These are phyloP conservation scores for Prototheca cutis DNA, from an alignment of 163 green algal species.

Conservation along the genomic window DNA sequence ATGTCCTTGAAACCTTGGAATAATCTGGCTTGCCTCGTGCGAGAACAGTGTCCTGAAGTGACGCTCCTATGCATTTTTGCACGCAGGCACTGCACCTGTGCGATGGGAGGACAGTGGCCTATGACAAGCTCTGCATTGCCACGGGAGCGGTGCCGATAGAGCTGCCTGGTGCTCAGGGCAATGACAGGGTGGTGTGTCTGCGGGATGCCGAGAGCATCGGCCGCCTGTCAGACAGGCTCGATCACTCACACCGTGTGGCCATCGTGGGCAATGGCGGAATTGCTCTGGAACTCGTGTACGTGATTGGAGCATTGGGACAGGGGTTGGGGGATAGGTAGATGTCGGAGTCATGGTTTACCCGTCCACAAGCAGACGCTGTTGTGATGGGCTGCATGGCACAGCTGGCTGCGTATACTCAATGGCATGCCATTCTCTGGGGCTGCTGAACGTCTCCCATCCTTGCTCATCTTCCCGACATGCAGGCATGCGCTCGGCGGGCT, in stretches of 20 bases:
- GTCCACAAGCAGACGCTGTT: too few species aligned
- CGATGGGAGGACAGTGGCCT: slow-evolving; percentile 27
- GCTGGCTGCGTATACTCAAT: too few species aligned
- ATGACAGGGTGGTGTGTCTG: slow-evolving; percentile 42
- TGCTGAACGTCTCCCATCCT: too few species aligned
- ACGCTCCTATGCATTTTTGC: too few species aligned
- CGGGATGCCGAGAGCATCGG: slow-evolving; percentile 60
- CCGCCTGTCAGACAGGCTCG: slow-evolving; percentile 24
- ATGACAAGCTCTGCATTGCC: slow-evolving; percentile 64
- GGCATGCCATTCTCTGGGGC: too few species aligned
- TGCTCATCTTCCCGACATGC: too few species aligned
- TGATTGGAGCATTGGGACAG: background rate
- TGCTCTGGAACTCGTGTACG: slow-evolving; percentile 57
- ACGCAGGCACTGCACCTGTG: slow-evolving; percentile 13
- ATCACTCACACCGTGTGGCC: slow-evolving; percentile 27
- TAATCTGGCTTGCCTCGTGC: too few species aligned
- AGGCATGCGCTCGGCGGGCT: slow-evolving; percentile 32
- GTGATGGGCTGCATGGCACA: too few species aligned
- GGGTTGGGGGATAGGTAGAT: background rate
- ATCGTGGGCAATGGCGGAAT: slow-evolving; percentile 77
- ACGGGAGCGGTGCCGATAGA: slow-evolving; percentile 45
- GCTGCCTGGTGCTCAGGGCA: slow-evolving; percentile 3
- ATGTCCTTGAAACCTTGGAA: too few species aligned
- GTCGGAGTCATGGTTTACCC: too few species aligned
- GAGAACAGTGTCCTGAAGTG: too few species aligned